Evolutionary conservation across 371 early-diverging fungal genomes (phyloP), one percentile per base, ranked within the genome.

Genomic region (Mortierella sp.): DNA sequence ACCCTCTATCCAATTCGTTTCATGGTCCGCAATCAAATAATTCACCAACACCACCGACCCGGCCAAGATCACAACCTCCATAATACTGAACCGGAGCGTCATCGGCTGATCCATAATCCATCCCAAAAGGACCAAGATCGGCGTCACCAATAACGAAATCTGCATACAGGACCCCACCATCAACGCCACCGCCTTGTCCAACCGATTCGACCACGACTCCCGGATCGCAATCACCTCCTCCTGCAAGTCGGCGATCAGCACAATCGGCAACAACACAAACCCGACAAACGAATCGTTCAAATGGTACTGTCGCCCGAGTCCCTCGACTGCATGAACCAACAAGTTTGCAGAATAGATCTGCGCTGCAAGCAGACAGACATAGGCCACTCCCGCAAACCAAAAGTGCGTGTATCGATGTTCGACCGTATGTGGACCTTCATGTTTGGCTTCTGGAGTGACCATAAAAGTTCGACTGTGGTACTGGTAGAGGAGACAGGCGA

Each of bases 271-370:
- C n/a, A 98, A 76, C 63, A 98, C 93, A 56, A 98, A 90, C 60
- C 97, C 97, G 4, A 98, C 95, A 90, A 98, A 98, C 1, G 96
- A 94, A 58, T 95, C 90, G 74, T 92, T 92, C 71, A 96, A 90
- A 46, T 91, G 90, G 90, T 91, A 93, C 74, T 91, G 83, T 49
- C 91, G 80, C 0, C 94, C 91, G 21, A 95, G 88, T 10, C 94
- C 95, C 58, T 97, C 96, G 82, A 98, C 96, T 3, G 95, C 93
- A 54, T 89, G 93, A 2, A 97, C 97, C 14, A 97, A 89, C 78
- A 91, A 95, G 74, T 97, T 96, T 29, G 97, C 96, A 73, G 94
- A 96, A 54, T 84, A 84, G 32, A 84, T 81, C 71, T 84, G 81
- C 16, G 97, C 89, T 12, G 93, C 94, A 18, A 96, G 93, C n/a